A percentile compares a stretch with the other conserved stretches of the same genome.
Evolutionary conservation across 176 grass and related monocot species (phyloP).

Genomic region (Alopecurus myosuroides): DNA sequence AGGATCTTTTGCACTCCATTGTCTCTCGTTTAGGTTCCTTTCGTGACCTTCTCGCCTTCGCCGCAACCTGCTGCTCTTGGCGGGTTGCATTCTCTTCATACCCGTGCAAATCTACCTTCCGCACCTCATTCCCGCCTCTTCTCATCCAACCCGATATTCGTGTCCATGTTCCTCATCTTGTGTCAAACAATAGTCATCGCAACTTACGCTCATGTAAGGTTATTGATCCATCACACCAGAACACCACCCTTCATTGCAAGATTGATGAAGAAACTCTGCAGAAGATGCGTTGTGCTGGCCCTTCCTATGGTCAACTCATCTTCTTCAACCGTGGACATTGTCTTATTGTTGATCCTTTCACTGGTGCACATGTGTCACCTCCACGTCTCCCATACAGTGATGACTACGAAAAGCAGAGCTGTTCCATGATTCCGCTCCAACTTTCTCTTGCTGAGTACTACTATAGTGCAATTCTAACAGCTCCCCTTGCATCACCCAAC

Average conservation of each 20-base stretch:
- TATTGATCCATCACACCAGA: too few species aligned
- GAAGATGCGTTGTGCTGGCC: slow-evolving; percentile 16
- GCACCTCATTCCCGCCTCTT: neutral
- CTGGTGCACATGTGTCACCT: too few species aligned
- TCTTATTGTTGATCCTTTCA: too few species aligned
- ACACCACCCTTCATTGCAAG: neutral
- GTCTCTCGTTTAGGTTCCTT: neutral
- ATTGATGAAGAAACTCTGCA: slow-evolving; percentile 4
- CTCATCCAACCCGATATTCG: too few species aligned
- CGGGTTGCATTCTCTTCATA: neutral
- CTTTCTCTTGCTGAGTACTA: too few species aligned
- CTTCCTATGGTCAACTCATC: slow-evolving; percentile 42
- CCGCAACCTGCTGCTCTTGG: slow-evolving; percentile 19
- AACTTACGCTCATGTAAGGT: too few species aligned
- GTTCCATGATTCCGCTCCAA: too few species aligned
- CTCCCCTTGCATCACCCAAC: slow-evolving; percentile 27
- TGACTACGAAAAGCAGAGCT: too few species aligned
- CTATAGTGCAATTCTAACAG: slow-evolving; percentile 33
- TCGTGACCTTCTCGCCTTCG: neutral
- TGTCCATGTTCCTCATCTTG: too few species aligned
- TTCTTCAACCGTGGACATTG: neutral
- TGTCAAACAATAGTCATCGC: too few species aligned
- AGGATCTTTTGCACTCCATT: too few species aligned
- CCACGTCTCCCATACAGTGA: too few species aligned
- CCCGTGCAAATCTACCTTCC: neutral